These are phyloP conservation scores for Saccharomycopsis sp. DNA, from an alignment of 805 yeast species.

Conservation along the genomic window DNA sequence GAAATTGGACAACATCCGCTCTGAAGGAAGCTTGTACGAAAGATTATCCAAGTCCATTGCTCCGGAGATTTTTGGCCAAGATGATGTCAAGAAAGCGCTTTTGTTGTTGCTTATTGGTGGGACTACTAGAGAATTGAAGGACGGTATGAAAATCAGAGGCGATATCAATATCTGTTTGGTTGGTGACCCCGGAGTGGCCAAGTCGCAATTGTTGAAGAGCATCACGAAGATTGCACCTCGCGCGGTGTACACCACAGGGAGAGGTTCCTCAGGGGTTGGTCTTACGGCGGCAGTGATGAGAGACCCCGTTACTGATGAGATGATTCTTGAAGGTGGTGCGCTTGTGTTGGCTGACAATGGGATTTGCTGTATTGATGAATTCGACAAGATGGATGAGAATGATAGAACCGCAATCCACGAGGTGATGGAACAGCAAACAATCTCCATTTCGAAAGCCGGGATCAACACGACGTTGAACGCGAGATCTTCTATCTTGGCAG, in stretches of 20 bases:
- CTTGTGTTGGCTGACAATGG: slow-evolving; percentile 95
- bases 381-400: slow-evolving; percentile 95
- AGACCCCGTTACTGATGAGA: slow-evolving; percentile 98
- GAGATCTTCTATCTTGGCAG: slow-evolving; percentile 89
- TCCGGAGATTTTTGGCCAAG: slow-evolving; percentile 93
- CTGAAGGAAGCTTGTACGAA: slow-evolving; percentile 66
- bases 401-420: slow-evolving; percentile 98
- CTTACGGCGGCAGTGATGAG: slow-evolving; percentile 98
- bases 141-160: slow-evolving; percentile 96
- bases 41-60: slow-evolving; percentile 84
- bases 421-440: slow-evolving; percentile 99
- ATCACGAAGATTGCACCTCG: slow-evolving; percentile 91
- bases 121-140: slow-evolving; percentile 88
- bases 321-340: slow-evolving; percentile 98
- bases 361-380: slow-evolving; percentile 97
- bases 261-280: slow-evolving; percentile 98
- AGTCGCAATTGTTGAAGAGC: slow-evolving; percentile 88
- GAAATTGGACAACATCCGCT: slow-evolving; percentile 46
- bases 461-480: slow-evolving; percentile 94
- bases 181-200: slow-evolving; percentile 99
- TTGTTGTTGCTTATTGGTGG: slow-evolving; percentile 85
- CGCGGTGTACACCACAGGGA: slow-evolving; percentile 95
- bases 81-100: slow-evolving; percentile 87
- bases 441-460: slow-evolving; percentile 95
- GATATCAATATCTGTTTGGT: slow-evolving; percentile 90